A percentile compares a stretch with the other conserved stretches of the same genome.
These are phyloP conservation scores for Candida frijolesensis DNA, from an alignment of 1,139 yeast genomes.

Conservation along the genomic window DNA sequence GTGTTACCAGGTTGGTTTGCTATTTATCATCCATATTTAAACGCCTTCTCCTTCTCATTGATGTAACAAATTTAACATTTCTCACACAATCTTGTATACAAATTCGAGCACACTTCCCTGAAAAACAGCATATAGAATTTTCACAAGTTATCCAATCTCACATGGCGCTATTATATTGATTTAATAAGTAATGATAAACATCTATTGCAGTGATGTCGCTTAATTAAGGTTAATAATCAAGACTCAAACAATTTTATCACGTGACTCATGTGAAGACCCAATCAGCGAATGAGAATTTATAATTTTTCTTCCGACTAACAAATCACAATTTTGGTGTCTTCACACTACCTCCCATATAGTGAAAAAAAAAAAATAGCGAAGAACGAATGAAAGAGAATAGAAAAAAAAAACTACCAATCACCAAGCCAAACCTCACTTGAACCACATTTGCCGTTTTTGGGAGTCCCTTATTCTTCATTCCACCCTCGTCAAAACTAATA, in stretches of 20 bases:
- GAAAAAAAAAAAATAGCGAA: constrained; percentile 6
- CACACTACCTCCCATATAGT: background rate
- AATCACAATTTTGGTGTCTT: background rate
- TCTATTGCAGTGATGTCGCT: no score
- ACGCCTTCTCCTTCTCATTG: no score
- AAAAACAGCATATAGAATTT: no score
- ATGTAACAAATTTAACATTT: no score
- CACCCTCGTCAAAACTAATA: background rate
- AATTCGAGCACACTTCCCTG: no score
- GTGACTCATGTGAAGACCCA: constrained; percentile 15
- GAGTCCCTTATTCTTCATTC: background rate
- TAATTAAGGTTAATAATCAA: no score
- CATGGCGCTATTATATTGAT: no score
- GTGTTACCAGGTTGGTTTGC: no score
- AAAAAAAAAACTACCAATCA: constrained; percentile 5
- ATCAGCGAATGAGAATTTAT: constrained; percentile 19
- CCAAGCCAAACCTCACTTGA: background rate
- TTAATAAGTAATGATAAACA: no score
- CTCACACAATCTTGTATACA: no score
- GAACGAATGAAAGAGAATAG: constrained; percentile 4
- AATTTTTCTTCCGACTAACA: constrained; percentile 9
- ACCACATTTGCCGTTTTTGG: constrained; percentile 6
- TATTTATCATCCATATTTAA: no score
- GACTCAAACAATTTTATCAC: constrained; percentile 4
- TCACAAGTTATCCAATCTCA: no score